Percentiles rank a stretch among this genome's conserved stretches.
These are phyloP conservation scores for Yamadazyma conglobata DNA, from an alignment of 1,139 yeast genomes.

Conservation along the genomic window DNA sequence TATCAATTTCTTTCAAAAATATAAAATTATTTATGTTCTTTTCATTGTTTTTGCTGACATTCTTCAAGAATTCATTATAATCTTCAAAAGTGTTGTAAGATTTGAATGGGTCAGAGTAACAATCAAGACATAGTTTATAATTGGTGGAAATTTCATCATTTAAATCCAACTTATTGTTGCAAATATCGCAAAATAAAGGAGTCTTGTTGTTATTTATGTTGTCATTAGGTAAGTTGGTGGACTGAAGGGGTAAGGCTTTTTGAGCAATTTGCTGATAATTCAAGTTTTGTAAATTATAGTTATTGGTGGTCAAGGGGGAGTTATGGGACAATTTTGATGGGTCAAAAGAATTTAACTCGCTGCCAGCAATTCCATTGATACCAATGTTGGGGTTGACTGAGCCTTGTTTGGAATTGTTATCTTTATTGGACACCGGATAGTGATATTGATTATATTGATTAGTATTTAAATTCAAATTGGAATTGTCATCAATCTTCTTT, in stretches of 20 bases:
- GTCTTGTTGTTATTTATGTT: slow-evolving; percentile 4
- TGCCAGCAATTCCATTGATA: slow-evolving; percentile 7
- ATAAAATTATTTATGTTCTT: slow-evolving; percentile 29
- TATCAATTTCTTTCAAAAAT: slow-evolving; percentile 36
- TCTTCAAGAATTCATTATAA: slow-evolving; percentile 32
- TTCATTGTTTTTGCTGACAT: slow-evolving; percentile 20
- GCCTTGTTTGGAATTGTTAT: slow-evolving; percentile 1
- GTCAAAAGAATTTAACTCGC: slow-evolving; percentile 9
- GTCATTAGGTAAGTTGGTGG: slow-evolving; percentile 14
- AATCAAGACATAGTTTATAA: slow-evolving; percentile 26
- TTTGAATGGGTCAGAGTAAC: slow-evolving; percentile 33
- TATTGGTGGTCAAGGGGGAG: slow-evolving; percentile 11
- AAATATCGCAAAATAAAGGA: slow-evolving; percentile 26
- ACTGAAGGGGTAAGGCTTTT: slow-evolving; percentile 17
- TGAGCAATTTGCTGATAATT: slow-evolving; percentile 18
- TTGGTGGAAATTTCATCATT: slow-evolving; percentile 22
- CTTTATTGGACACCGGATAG: slow-evolving; percentile 7
- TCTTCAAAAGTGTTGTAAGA: slow-evolving; percentile 34
- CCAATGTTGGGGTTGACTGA: slow-evolving; percentile 5
- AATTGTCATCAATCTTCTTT: slow-evolving; percentile 11
- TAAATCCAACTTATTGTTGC: slow-evolving; percentile 20
- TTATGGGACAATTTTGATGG: slow-evolving; percentile 8
- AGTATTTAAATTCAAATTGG: slow-evolving; percentile 10
- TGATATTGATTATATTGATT: slow-evolving; percentile 16
- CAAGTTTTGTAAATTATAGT: slow-evolving; percentile 12